Percentiles rank a stretch among this genome's conserved stretches.
phyloP scores from a whole-genome alignment of 2,329 filamentous ascomycete genomes.

The Aspergillus texensis region DNA sequence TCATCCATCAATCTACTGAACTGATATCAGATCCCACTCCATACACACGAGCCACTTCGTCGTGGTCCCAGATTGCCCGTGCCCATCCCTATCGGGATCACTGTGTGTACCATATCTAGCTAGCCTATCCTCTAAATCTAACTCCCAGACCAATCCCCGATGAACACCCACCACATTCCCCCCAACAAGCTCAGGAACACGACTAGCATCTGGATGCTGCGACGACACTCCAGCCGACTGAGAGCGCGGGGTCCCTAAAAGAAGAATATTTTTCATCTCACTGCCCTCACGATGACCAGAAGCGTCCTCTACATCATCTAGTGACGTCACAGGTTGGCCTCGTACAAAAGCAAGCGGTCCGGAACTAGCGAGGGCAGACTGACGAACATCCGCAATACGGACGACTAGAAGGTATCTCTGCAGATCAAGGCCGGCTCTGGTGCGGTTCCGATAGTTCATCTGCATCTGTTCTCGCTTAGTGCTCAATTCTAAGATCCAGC shows the following conservation, averaged over 20 bases:
- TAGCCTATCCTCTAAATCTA: conserved; percentile 29
- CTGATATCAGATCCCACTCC: conserved; percentile 43
- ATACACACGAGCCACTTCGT: conserved; percentile 39
- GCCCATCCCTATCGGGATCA: not conserved
- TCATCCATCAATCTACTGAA: conserved; percentile 3
- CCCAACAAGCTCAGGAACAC: conserved; percentile 13
- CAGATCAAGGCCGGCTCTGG: not conserved
- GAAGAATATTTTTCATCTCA: conserved; percentile 26
- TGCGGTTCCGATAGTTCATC: not conserved
- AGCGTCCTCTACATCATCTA: not conserved
- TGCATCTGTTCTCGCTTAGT: conserved; percentile 30
- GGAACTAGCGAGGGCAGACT: conserved; percentile 25
- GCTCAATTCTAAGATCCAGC: conserved; percentile 45
- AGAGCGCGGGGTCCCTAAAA: conserved; percentile 31
- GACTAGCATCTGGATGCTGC: not conserved
- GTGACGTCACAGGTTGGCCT: conserved; percentile 5
- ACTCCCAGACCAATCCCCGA: conserved; percentile 39
- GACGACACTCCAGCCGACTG: conserved; percentile 6
- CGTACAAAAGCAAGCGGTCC: conserved; percentile 31
- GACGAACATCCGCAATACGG: conserved; percentile 20
- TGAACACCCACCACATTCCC: conserved; percentile 35
- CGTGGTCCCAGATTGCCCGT: conserved; percentile 8
- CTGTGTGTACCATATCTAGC: not conserved
- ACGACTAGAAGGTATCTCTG: conserved; percentile 23
- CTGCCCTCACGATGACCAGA: not conserved